These are phyloP conservation scores for Volvariella volvacea DNA, from an alignment of 1,284 basidiomycete species.

Conservation along the genomic window DNA sequence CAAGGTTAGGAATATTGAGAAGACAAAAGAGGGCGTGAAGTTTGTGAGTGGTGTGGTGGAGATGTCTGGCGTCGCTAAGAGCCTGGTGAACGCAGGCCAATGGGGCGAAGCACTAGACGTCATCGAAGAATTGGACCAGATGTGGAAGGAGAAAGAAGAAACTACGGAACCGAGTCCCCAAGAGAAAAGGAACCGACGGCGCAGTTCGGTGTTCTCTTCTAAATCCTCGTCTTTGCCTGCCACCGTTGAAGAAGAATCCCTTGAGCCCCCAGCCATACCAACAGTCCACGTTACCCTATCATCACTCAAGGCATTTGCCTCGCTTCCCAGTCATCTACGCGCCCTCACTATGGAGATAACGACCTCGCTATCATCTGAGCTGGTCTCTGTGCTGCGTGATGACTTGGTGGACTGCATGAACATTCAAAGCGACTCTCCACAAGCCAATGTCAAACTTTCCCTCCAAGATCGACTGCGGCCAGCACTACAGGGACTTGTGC, in stretches of 20 bases:
- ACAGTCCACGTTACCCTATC: constrained; percentile 40
- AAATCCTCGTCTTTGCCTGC: constrained; percentile 22
- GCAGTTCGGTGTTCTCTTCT: neutral
- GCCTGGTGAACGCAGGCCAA: constrained; percentile 74
- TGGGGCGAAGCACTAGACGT: constrained; percentile 80
- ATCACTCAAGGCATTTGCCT: constrained; percentile 60
- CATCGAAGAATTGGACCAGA: constrained; percentile 64
- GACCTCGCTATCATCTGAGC: constrained; percentile 70
- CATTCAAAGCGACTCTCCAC: constrained; percentile 8
- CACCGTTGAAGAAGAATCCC: constrained; percentile 27
- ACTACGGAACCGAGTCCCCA: constrained; percentile 6
- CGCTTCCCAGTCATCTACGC: constrained; percentile 64
- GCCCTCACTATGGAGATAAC: constrained; percentile 68
- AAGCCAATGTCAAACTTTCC: constrained; percentile 15
- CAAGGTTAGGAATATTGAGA: constrained; percentile 53
- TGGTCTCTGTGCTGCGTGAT: constrained; percentile 63
- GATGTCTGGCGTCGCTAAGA: constrained; percentile 63
- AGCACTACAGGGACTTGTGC: constrained; percentile 66
- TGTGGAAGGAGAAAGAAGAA: constrained; percentile 44
- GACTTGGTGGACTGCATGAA: constrained; percentile 58
- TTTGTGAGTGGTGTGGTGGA: constrained; percentile 70
- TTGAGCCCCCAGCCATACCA: constrained; percentile 16
- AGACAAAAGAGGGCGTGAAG: constrained; percentile 57
- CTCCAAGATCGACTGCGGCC: constrained; percentile 63
- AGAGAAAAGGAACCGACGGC: constrained; percentile 6